Conservation (phyloP, 2,329 filamentous ascomycete genomes). For the Cordyceps pruinosa region DNA sequence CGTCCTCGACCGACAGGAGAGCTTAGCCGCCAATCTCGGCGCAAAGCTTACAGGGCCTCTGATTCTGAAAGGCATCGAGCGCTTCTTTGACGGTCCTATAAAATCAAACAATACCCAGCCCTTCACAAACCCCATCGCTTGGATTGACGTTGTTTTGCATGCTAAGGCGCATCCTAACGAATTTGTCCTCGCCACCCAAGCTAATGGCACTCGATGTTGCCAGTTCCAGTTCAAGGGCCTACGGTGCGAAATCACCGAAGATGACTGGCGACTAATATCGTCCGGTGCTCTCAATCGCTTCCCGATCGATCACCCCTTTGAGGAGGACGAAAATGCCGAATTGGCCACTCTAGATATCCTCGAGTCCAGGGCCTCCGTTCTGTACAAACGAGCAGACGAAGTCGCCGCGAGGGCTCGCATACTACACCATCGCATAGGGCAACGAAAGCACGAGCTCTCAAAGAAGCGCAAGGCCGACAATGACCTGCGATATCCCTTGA, state of each 20-base stretch:
- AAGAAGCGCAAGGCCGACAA: conserved; percentile 22
- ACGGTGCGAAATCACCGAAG: conserved; percentile 77
- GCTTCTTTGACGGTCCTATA: conserved; percentile 76
- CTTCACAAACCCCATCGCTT: conserved; percentile 59
- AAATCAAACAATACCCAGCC: conserved; percentile 46
- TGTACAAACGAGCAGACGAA: conserved; percentile 77
- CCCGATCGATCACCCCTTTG: conserved; percentile 71
- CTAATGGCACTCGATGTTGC: conserved; percentile 65
- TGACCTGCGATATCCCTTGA: conserved; percentile 29
- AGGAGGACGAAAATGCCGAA: conserved; percentile 82
- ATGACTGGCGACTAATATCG: conserved; percentile 78
- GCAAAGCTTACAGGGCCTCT: conserved; percentile 77
- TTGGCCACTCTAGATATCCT: conserved; percentile 77
- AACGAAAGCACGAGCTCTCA: conserved; percentile 26
- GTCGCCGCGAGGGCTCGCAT: conserved; percentile 57
- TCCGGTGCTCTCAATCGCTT: conserved; percentile 74
- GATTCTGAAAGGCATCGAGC: conserved; percentile 77
- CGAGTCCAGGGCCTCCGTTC: conserved; percentile 66
- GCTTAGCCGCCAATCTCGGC: conserved; percentile 76
- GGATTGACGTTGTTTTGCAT: conserved; percentile 82
- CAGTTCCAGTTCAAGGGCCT: conserved; percentile 77
- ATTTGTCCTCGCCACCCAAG: conserved; percentile 63
- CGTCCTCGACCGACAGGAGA: conserved; percentile 78
- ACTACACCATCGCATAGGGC: conserved; percentile 65
- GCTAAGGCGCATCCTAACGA: conserved; percentile 73